Percentiles rank a stretch among this genome's conserved stretches.
These are phyloP conservation scores for Pleurotus giganteus DNA, from an alignment of 768 basidiomycete species.

Conservation along the genomic window DNA sequence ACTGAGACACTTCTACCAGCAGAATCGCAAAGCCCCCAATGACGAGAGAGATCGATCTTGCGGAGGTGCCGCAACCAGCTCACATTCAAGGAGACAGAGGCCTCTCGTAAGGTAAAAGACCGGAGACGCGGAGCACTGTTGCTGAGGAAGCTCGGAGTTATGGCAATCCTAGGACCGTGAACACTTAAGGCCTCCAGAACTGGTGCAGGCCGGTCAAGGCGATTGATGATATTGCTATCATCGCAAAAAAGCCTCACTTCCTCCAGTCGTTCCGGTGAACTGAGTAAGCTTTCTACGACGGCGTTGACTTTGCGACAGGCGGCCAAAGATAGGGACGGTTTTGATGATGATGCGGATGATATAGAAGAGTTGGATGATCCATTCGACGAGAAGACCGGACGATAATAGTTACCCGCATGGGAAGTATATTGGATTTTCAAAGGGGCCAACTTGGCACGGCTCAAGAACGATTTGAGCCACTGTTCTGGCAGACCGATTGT, in stretches of 20 bases:
- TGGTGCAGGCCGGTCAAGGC: neutral
- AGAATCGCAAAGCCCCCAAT: neutral
- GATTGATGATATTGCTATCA: neutral
- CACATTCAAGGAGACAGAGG: neutral
- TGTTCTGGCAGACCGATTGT: no score
- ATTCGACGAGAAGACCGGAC: no score
- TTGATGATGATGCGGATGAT: neutral
- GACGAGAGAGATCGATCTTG: neutral
- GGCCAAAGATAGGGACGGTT: neutral
- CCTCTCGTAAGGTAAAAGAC: neutral
- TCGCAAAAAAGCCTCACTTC: neutral
- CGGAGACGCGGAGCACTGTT: neutral
- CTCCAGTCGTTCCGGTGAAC: neutral
- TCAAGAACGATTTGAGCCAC: neutral
- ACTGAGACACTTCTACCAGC: neutral
- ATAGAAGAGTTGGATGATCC: neutral
- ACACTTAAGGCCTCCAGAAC: neutral
- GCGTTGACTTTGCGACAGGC: neutral
- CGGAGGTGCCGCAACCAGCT: neutral
- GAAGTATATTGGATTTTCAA: neutral
- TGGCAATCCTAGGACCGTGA: no score
- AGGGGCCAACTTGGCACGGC: neutral
- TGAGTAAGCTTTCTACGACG: neutral
- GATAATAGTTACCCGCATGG: neutral
- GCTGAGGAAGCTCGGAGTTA: neutral